A percentile compares a stretch with the other conserved stretches of the same genome.
phyloP scores from a whole-genome alignment of 1,139 yeast species.

The Candida albicans region DNA sequence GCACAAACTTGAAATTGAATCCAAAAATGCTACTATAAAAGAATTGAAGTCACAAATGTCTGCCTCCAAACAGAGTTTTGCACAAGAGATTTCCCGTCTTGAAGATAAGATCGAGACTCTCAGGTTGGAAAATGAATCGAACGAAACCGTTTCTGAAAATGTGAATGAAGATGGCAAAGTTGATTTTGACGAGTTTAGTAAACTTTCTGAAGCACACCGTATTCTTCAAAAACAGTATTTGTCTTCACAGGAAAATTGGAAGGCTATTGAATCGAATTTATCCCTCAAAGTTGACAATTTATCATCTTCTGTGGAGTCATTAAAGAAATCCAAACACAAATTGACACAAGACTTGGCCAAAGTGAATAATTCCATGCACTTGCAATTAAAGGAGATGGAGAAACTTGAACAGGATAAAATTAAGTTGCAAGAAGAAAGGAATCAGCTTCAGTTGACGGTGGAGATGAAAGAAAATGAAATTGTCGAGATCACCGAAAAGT shows the following conservation, averaged over 20 bases:
- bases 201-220: slow-evolving; percentile 40
- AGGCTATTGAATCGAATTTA: slow-evolving; percentile 56
- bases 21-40: slow-evolving; percentile 27
- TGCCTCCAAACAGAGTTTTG: slow-evolving; percentile 36
- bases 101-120: slow-evolving; percentile 50
- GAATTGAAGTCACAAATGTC: slow-evolving; percentile 29
- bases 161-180: slow-evolving; percentile 13
- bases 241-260: slow-evolving; percentile 68
- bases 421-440: slow-evolving; percentile 16
- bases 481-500: slow-evolving; percentile 29
- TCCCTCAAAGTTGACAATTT: slow-evolving; percentile 47
- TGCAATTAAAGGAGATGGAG: slow-evolving; percentile 26
- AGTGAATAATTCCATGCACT: slow-evolving; percentile 20
- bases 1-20: slow-evolving; percentile 31
- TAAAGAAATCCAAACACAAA: slow-evolving; percentile 34
- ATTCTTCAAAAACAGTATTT: slow-evolving; percentile 65
- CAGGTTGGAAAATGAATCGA: slow-evolving; percentile 28
- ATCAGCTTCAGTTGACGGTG: slow-evolving; percentile 22
- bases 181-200: slow-evolving; percentile 38
- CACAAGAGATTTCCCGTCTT: slow-evolving; percentile 47
- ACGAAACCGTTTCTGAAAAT: not conserved
- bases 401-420: slow-evolving; percentile 17
- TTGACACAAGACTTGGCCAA: slow-evolving; percentile 30
- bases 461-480: slow-evolving; percentile 27
- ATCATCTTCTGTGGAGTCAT: slow-evolving; percentile 36